Percentiles rank a stretch among this genome's conserved stretches.
Conservation (phyloP, 2,329 filamentous ascomycete genomes). For the Fusarium sp. region DNA sequence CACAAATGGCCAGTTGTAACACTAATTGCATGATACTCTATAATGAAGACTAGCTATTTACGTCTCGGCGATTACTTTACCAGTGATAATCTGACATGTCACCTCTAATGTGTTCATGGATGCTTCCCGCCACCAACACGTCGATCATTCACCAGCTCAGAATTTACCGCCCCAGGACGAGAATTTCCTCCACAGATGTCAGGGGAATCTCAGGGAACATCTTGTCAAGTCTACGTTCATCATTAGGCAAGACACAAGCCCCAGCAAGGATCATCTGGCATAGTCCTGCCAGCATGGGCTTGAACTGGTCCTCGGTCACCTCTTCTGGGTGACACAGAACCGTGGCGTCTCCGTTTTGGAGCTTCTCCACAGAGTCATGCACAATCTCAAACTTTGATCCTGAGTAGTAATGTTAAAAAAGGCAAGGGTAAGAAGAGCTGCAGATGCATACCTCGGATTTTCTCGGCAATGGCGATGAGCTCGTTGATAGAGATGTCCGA, state of each 20-base stretch:
- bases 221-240: not conserved
- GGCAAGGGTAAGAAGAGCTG: too few species aligned
- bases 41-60: too few species aligned
- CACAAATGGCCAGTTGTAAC: too few species aligned
- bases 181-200: not conserved
- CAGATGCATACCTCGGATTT: not conserved
- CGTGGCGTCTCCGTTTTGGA: not conserved
- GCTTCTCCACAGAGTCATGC: not conserved
- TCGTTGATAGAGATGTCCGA: not conserved
- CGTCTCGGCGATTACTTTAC: too few species aligned
- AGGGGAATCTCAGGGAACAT: not conserved
- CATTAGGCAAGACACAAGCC: not conserved
- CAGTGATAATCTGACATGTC: too few species aligned
- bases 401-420: too few species aligned
- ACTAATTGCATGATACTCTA: too few species aligned
- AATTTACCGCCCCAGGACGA: not conserved
- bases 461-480: not conserved
- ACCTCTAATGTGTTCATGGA: too few species aligned
- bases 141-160: too few species aligned
- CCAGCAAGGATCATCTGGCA: not conserved
- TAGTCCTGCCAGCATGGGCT: not conserved
- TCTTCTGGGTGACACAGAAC: not conserved
- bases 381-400: too few species aligned
- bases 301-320: not conserved
- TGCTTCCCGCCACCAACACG: too few species aligned